phyloP scores from a whole-genome alignment of 257 asterid species.

The Plectranthus barbatus region DNA sequence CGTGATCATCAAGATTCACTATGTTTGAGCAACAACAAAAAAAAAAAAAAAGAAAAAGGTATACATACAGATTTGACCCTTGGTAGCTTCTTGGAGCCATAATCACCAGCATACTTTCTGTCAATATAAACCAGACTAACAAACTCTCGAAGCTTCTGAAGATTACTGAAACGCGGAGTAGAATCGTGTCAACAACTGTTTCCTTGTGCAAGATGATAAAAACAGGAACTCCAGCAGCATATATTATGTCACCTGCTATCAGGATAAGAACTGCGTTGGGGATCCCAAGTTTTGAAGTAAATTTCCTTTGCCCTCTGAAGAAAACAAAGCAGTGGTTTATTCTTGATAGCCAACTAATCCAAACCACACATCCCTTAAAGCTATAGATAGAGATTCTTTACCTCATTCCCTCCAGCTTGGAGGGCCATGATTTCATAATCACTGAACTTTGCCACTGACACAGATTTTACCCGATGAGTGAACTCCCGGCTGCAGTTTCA shows the following conservation, averaged over 20 bases:
- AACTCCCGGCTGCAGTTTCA: slow-evolving; percentile 65
- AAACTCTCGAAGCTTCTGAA: slow-evolving; percentile 60
- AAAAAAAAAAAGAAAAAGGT: too few species aligned
- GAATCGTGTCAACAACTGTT: neutral
- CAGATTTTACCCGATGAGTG: slow-evolving; percentile 84
- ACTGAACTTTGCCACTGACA: slow-evolving; percentile 77
- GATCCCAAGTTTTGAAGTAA: slow-evolving; percentile 80
- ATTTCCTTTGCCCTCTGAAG: slow-evolving; percentile 60
- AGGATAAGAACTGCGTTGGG: slow-evolving; percentile 45
- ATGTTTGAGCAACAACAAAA: too few species aligned
- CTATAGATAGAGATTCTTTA: neutral
- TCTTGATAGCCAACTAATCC: neutral
- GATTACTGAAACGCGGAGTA: slow-evolving; percentile 43
- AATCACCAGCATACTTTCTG: slow-evolving; percentile 52
- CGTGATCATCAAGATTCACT: too few species aligned
- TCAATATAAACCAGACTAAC: slow-evolving; percentile 60
- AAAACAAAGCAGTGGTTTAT: neutral
- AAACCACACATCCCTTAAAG: neutral
- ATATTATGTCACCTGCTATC: slow-evolving; percentile 48
- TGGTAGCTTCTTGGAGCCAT: slow-evolving; percentile 24
- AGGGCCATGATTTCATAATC: slow-evolving; percentile 66
- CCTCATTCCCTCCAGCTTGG: slow-evolving; percentile 93
- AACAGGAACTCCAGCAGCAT: neutral
- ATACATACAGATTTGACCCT: slow-evolving; percentile 38
- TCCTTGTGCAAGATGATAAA: neutral